Evolutionary conservation across 306 rosid genomes (phyloP).

Genomic region (Rosa chinensis): DNA sequence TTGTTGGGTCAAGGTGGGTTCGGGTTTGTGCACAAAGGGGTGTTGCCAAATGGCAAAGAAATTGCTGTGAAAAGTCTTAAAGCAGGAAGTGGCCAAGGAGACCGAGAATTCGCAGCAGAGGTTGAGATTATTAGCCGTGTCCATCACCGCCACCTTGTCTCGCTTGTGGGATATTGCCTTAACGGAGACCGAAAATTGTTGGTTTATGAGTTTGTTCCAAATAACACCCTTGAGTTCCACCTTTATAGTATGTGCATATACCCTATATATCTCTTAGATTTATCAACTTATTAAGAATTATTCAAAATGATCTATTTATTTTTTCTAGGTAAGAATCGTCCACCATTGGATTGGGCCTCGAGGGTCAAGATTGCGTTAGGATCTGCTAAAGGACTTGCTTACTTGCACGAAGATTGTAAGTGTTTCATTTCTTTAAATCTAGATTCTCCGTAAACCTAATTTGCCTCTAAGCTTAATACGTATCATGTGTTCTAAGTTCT

Average conservation of each 20-base stretch:
- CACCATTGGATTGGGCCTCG: constrained; percentile 62
- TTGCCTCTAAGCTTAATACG: neutral
- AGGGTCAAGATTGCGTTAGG: constrained; percentile 77
- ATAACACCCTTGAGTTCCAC: constrained; percentile 72
- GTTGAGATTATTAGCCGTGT: constrained; percentile 88
- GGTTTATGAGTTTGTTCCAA: constrained; percentile 86
- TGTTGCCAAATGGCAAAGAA: constrained; percentile 86
- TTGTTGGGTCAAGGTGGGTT: constrained; percentile 83
- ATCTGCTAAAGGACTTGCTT: constrained; percentile 90
- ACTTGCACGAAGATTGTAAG: constrained; percentile 94
- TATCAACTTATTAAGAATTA: neutral
- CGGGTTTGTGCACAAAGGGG: constrained; percentile 79
- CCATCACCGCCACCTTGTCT: constrained; percentile 90
- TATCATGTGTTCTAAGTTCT: neutral
- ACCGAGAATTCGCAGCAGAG: constrained; percentile 73
- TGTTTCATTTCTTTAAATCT: neutral
- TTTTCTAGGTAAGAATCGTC: constrained; percentile 41
- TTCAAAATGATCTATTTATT: neutral
- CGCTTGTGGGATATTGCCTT: constrained; percentile 80
- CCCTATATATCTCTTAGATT: neutral
- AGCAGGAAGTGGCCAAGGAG: constrained; percentile 63
- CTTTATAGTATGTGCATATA: constrained; percentile 53
- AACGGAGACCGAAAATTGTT: constrained; percentile 42
- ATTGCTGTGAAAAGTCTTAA: constrained; percentile 82
- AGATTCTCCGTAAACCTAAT: neutral